Conservation (phyloP, 164 flowering plant genomes). For the Warburgia ugandensis region DNA sequence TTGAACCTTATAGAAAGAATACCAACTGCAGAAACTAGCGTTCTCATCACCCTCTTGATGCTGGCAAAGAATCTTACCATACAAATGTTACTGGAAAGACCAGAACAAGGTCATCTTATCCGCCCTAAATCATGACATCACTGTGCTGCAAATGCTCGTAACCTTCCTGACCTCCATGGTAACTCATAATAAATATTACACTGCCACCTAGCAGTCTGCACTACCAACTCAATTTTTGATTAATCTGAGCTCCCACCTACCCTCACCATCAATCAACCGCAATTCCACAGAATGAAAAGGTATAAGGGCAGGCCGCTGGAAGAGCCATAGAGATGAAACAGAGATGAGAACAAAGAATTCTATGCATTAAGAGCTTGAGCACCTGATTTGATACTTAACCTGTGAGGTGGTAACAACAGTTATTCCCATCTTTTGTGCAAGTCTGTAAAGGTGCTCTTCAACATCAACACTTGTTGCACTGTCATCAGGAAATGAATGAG, state of each 20-base stretch:
- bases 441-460: conserved; percentile 89
- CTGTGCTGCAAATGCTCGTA: too few relatives aligned
- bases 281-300: conserved; percentile 83
- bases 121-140: too few relatives aligned
- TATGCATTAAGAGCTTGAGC: neutral
- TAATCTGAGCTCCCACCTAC: conserved; percentile 83
- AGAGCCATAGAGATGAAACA: neutral
- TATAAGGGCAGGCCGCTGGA: conserved; percentile 93
- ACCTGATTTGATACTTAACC: conserved; percentile 30
- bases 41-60: neutral
- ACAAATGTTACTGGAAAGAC: neutral
- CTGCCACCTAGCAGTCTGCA: neutral
- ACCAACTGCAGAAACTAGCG: neutral
- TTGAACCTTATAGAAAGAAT: neutral
- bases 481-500: conserved; percentile 9
- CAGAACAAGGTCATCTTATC: neutral
- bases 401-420: conserved; percentile 93
- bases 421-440: conserved; percentile 74
- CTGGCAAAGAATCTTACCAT: neutral
- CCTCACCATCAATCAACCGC: conserved; percentile 92
- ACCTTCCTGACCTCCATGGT: neutral
- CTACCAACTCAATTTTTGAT: conserved; percentile 39
- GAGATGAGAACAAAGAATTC: conserved; percentile 2
- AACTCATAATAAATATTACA: neutral
- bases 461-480: conserved; percentile 99